Base-by-base conservation (phyloP, 1,139 yeast genomes). In the Wickerhamomyces sp. region DNA sequence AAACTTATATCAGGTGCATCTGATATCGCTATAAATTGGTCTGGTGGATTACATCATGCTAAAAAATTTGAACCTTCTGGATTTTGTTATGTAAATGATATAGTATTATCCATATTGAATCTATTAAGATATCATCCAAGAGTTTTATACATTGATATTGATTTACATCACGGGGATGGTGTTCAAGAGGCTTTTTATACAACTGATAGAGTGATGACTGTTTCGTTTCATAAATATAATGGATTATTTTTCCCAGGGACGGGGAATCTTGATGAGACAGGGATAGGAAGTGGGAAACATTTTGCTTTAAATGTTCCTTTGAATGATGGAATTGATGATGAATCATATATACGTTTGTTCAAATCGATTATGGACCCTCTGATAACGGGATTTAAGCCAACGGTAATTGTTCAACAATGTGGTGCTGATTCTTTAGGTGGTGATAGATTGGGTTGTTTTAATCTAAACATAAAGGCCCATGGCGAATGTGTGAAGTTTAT, bases 141-240 rank as follows among this genome's bases (percentile, higher is more conserved):
- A 56, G 98, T 93, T n/a, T 73, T 93, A 56, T 93, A 93, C 64
- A 85, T 93, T 53, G 99, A 93, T 64, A 93, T 90, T 52, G 99
- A 93, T 66, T 89, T 93, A 26, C 99, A 93, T 64, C 99, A 93
- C 61, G 99, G 99, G 47, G 99, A 93, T 66, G 99, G 98, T 53
- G 99, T 93, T 31, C 97, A 93, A 66, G 98, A 93, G 65, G 98
- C 98, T 0, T 93, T 93, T 62, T 93, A 91, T 66, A 83, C 96
- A 10, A 90, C 97, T 6, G 98, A 93, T 65, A 73, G 98, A 54
- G 99, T 93, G 43, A 90, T 93, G 98, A 93, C 98, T 0, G 88
- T 95, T 60, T 88, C 96, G 7, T 93, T 93, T 74, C 99, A 93
- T 70, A 93, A 93, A 64, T 93, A 89, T 63, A 85, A 87, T 60